Conservation (phyloP, 2,329 filamentous ascomycete genomes). For the Neofusicoccum cordaticola region DNA sequence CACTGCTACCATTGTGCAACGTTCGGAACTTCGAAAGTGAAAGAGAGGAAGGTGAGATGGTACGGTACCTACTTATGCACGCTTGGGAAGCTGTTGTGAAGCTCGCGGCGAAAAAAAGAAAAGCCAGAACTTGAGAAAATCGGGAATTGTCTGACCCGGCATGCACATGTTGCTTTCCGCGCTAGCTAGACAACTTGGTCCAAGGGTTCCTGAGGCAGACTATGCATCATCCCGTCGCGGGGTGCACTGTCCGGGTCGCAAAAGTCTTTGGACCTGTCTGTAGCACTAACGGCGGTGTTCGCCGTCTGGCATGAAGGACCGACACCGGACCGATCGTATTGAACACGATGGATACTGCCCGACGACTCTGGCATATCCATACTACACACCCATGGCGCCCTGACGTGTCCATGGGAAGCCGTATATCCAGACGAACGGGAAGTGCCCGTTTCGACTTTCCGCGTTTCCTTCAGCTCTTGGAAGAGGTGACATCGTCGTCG, state of each 20-base stretch:
- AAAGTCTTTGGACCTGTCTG: too few species aligned
- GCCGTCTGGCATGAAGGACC: not conserved
- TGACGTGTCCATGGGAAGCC: not conserved
- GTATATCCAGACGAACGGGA: not conserved
- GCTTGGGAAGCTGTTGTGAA: not conserved
- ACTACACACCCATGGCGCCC: not conserved
- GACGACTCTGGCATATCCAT: not conserved
- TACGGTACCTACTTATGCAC: constrained; percentile 10
- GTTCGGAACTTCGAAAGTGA: not conserved
- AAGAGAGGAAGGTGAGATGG: not conserved
- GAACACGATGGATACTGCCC: not conserved
- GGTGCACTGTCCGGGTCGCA: too few species aligned
- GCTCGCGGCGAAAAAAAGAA: not conserved
- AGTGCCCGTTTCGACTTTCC: not conserved
- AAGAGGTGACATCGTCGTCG: not conserved
- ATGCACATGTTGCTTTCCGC: too few species aligned
- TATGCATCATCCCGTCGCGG: not conserved
- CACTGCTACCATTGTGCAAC: not conserved
- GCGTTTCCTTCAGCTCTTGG: not conserved
- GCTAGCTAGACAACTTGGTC: too few species aligned
- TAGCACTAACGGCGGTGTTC: too few species aligned
- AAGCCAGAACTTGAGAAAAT: not conserved
- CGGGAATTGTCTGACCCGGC: not conserved
- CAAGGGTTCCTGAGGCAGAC: not conserved
- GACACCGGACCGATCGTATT: not conserved